phyloP scores from a whole-genome alignment of 305 asterid genomes.

The Solanum hybrid region DNA sequence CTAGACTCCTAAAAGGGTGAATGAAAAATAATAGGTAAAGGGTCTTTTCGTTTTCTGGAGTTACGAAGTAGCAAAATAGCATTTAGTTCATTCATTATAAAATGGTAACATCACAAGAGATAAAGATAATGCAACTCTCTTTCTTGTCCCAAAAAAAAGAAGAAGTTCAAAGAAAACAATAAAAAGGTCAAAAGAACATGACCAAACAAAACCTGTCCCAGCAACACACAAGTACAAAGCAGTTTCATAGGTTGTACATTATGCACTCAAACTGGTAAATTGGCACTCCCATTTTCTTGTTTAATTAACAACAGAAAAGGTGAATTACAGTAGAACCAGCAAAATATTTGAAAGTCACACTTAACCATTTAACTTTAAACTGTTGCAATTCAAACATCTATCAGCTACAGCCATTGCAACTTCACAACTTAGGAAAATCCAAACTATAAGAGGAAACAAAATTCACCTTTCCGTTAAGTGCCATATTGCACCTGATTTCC shows the following conservation, averaged over 20 bases:
- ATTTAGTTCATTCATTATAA: neutral
- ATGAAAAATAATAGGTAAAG: neutral
- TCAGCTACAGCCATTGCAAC: neutral
- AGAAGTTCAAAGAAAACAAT: neutral
- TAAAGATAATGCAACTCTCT: neutral
- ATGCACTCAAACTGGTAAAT: neutral
- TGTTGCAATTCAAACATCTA: neutral
- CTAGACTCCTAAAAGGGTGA: slow-evolving; percentile 61
- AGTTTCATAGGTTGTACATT: neutral
- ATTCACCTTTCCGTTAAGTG: neutral
- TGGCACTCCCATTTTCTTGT: neutral
- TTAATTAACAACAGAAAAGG: neutral
- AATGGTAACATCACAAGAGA: neutral
- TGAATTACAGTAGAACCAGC: neutral
- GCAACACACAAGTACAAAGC: neutral
- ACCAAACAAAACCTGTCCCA: neutral
- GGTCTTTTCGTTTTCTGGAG: neutral
- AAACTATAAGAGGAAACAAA: neutral
- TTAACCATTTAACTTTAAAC: neutral
- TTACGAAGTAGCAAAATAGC: neutral
- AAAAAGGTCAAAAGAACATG: neutral
- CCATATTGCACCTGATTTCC: neutral
- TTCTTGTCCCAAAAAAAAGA: neutral
- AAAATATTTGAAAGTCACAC: neutral
- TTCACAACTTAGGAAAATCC: neutral